phyloP scores from a whole-genome alignment of 2,329 filamentous ascomycete genomes.

The Trichoderma asperellum region DNA sequence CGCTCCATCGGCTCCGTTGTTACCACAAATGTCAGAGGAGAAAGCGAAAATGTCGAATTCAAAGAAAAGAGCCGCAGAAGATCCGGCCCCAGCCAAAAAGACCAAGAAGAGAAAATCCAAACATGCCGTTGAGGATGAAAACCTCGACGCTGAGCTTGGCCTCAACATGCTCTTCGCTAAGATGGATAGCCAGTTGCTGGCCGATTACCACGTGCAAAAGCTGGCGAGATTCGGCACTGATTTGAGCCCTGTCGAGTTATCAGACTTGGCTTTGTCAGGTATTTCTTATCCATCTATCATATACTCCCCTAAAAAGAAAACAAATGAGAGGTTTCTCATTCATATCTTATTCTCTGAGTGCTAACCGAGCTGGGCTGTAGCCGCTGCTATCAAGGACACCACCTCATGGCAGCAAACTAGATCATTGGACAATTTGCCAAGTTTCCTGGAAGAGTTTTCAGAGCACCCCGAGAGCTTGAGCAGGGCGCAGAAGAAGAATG shows the following conservation, averaged over 20 bases:
- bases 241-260: constrained; percentile 80
- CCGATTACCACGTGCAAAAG: constrained; percentile 82
- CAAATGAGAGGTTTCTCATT: not conserved
- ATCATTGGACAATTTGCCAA: constrained; percentile 72
- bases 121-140: constrained; percentile 55
- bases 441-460: constrained; percentile 73
- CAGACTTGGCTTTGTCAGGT: constrained; percentile 81
- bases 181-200: constrained; percentile 82
- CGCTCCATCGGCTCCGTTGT: not conserved
- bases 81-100: constrained; percentile 49
- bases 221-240: constrained; percentile 78
- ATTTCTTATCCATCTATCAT: constrained; percentile 37
- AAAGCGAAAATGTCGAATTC: constrained; percentile 44
- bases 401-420: constrained; percentile 71
- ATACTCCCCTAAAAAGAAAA: not conserved
- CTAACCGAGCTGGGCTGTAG: constrained; percentile 48
- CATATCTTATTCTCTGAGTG: not conserved
- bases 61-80: constrained; percentile 62
- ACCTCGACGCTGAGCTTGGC: constrained; percentile 69
- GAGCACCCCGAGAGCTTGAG: constrained; percentile 63
- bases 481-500: constrained; percentile 68
- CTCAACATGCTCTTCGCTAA: constrained; percentile 79
- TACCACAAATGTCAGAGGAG: not conserved
- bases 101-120: constrained; percentile 61
- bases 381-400: constrained; percentile 76